These are phyloP conservation scores for Calonectria montana DNA, from an alignment of 2,329 filamentous ascomycete genomes.

Conservation along the genomic window DNA sequence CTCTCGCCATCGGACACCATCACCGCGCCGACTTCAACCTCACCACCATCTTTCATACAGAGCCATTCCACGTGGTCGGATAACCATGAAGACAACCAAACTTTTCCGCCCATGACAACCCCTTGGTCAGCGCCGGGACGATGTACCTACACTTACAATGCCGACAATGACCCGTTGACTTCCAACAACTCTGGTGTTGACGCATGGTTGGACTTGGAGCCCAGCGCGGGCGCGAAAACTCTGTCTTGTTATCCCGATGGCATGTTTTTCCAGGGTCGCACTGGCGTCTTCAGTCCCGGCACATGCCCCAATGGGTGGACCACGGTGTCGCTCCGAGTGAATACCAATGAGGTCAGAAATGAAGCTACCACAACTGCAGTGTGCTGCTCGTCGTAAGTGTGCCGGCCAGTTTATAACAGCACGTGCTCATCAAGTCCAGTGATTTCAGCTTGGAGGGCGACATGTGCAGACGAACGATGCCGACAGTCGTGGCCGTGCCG, in stretches of 20 bases:
- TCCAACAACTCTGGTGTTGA: constrained; percentile 43
- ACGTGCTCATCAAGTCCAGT: constrained; percentile 40
- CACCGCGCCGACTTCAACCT: constrained; percentile 31
- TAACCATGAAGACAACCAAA: constrained; percentile 33
- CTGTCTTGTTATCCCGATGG: constrained; percentile 54
- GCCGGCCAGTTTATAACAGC: background rate
- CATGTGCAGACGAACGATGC: constrained; percentile 49
- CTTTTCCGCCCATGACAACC: constrained; percentile 52
- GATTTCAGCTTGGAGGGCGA: constrained; percentile 49
- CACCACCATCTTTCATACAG: constrained; percentile 25
- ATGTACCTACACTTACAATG: constrained; percentile 54
- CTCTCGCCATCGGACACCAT: constrained; percentile 30
- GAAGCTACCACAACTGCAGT: constrained; percentile 53
- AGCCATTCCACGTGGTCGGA: constrained; percentile 31
- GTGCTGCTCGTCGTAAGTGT: constrained; percentile 55
- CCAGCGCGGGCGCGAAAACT: constrained; percentile 49
- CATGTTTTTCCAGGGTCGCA: constrained; percentile 52
- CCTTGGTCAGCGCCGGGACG: constrained; percentile 49
- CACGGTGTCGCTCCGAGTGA: constrained; percentile 48
- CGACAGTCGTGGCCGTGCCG: constrained; percentile 51
- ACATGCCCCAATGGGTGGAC: constrained; percentile 55
- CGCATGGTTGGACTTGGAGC: constrained; percentile 52
- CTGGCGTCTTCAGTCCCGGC: constrained; percentile 54
- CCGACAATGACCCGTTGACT: constrained; percentile 36
- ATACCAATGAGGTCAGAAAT: constrained; percentile 41